Evolutionary conservation across 495 filamentous ascomycete genomes (phyloP).

Genomic region (Melanomma pulvis-pyrius): DNA sequence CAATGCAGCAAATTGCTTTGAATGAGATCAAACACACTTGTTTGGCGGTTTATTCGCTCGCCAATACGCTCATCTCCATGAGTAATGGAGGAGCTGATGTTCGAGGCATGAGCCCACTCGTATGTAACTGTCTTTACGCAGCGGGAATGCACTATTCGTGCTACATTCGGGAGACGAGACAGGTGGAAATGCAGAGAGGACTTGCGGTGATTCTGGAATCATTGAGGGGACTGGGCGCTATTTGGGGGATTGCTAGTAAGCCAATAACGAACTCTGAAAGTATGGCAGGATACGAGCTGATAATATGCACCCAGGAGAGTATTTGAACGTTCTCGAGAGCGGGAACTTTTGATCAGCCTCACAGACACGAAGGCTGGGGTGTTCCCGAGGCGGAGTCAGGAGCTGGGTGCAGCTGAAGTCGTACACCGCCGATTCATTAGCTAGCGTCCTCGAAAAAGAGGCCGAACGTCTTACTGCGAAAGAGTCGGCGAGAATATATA

Average conservation of each 20-base stretch:
- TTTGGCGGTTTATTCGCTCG: background rate
- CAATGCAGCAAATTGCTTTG: background rate
- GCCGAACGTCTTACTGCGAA: background rate
- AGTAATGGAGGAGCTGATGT: background rate
- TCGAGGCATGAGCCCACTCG: background rate
- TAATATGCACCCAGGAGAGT: background rate
- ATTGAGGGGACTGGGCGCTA: background rate
- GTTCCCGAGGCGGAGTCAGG: background rate
- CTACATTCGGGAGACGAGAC: background rate
- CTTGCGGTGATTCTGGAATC: background rate
- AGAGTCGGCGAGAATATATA: background rate
- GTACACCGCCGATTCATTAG: no score
- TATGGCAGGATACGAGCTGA: background rate
- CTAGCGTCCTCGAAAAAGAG: background rate
- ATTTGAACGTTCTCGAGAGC: background rate
- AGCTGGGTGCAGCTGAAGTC: background rate
- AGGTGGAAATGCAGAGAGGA: background rate
- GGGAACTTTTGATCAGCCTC: background rate
- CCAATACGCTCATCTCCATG: background rate
- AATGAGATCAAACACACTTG: background rate
- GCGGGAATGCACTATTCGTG: background rate
- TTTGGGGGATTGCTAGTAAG: background rate
- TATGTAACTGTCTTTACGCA: background rate
- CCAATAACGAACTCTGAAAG: background rate
- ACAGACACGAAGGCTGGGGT: background rate